phyloP scores from a whole-genome alignment of 2,329 filamentous ascomycete species.

The Calonectria hawksworthii region DNA sequence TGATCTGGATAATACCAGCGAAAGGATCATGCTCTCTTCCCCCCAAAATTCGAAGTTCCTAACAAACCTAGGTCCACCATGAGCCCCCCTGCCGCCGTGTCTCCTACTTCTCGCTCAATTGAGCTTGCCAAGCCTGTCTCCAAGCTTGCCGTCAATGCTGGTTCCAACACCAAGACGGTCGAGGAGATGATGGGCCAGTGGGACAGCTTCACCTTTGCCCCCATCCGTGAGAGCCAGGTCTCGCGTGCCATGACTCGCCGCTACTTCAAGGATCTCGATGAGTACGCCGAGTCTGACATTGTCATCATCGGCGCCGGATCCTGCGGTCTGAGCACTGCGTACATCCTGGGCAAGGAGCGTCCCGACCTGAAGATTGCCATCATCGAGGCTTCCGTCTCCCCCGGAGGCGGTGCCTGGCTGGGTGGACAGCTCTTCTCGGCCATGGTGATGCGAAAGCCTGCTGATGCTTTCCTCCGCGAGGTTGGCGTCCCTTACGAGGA shows the following conservation, averaged over 20 bases:
- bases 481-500: slow-evolving; percentile 89
- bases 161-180: slow-evolving; percentile 45
- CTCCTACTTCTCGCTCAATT: slow-evolving; percentile 66
- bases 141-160: slow-evolving; percentile 52
- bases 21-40: slow-evolving; percentile 94
- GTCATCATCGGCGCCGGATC: slow-evolving; percentile 94
- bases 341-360: slow-evolving; percentile 84
- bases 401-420: slow-evolving; percentile 91
- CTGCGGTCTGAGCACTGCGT: slow-evolving; percentile 88
- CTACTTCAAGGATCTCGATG: slow-evolving; percentile 92
- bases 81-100: slow-evolving; percentile 83
- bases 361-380: slow-evolving; percentile 94
- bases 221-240: slow-evolving; percentile 92
- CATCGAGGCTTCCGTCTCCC: slow-evolving; percentile 88
- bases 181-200: slow-evolving; percentile 77
- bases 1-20: slow-evolving; percentile 99
- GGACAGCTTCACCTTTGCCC: slow-evolving; percentile 85
- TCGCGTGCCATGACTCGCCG: slow-evolving; percentile 93
- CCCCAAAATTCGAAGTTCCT: slow-evolving; percentile 49
- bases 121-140: slow-evolving; percentile 55
- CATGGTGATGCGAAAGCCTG: slow-evolving; percentile 96
- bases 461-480: slow-evolving; percentile 85
- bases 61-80: slow-evolving; percentile 56
- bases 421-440: slow-evolving; percentile 95
- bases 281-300: slow-evolving; percentile 91